phyloP scores from a whole-genome alignment of 106 monocot species.

The Dendrobium chrysotoxum region DNA sequence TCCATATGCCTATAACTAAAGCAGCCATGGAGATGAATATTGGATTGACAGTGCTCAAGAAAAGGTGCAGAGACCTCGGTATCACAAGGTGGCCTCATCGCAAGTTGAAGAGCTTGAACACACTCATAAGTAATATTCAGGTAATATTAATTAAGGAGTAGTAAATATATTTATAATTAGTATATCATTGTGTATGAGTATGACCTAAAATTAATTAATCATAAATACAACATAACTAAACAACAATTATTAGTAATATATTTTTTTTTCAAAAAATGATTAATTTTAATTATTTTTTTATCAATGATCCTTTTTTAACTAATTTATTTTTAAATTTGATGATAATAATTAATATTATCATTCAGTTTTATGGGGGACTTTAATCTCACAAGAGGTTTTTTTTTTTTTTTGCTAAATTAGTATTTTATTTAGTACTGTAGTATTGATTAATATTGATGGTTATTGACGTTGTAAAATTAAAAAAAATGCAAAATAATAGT shows the following conservation, averaged over 20 bases:
- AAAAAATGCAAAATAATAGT: not conserved
- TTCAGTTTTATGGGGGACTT: not conserved
- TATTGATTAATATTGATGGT: not conserved
- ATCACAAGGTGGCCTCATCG: conserved; percentile 77
- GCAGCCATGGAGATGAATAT: conserved; percentile 75
- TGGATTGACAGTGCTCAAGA: conserved; percentile 74
- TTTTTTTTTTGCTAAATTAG: not conserved
- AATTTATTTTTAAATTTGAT: not conserved
- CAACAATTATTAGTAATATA: not conserved
- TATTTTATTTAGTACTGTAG: not conserved
- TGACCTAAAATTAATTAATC: not conserved
- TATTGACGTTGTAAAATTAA: not conserved
- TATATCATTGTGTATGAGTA: not conserved
- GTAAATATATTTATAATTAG: not conserved
- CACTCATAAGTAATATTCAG: conserved; percentile 71
- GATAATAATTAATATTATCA: too few relatives aligned
- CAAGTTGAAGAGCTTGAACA: conserved; percentile 86
- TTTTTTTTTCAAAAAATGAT: not conserved
- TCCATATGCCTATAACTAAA: conserved; percentile 64
- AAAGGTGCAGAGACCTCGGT: conserved; percentile 70
- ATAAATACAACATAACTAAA: not conserved
- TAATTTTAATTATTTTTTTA: not conserved
- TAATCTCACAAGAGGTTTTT: not conserved
- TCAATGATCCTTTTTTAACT: not conserved
- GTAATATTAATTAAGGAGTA: conserved; percentile 6